These are phyloP conservation scores for Cyclanthera cordifolia DNA, from an alignment of 306 rosid genomes.

Conservation along the genomic window DNA sequence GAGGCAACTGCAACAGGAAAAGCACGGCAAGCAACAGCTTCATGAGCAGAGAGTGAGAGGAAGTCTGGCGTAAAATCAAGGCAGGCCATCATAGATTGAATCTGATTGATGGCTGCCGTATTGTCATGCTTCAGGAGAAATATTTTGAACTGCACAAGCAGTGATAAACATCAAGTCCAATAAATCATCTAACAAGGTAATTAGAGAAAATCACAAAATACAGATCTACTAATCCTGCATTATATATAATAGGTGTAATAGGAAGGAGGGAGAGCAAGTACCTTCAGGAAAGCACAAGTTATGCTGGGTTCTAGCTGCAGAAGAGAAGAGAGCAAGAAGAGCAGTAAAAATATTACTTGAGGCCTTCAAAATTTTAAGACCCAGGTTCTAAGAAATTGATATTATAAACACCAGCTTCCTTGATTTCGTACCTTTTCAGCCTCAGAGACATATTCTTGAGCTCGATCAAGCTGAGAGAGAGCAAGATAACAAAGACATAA, in stretches of 20 bases:
- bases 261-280: conserved; percentile 17
- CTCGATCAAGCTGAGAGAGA: conserved; percentile 73
- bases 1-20: conserved; percentile 68
- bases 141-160: conserved; percentile 61
- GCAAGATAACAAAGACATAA: conserved; percentile 90
- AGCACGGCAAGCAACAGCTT: conserved; percentile 90
- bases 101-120: conserved; percentile 51
- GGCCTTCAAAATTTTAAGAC: not conserved
- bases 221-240: not conserved
- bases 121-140: conserved; percentile 71
- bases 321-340: conserved; percentile 18
- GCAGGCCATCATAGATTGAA: conserved; percentile 74
- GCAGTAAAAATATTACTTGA: conserved; percentile 5
- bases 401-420: conserved; percentile 4
- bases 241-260: not conserved
- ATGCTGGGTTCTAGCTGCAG: conserved; percentile 85
- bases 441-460: conserved; percentile 74
- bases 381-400: not conserved
- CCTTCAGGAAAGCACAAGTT: conserved; percentile 86
- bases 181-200: not conserved
- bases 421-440: conserved; percentile 64
- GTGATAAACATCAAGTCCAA: conserved; percentile 17
- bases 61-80: conserved; percentile 76
- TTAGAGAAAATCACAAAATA: not conserved
- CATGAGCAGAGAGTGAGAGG: conserved; percentile 88